phyloP scores from a whole-genome alignment of 176 grass and related monocot species.

The Puya raimondii region DNA sequence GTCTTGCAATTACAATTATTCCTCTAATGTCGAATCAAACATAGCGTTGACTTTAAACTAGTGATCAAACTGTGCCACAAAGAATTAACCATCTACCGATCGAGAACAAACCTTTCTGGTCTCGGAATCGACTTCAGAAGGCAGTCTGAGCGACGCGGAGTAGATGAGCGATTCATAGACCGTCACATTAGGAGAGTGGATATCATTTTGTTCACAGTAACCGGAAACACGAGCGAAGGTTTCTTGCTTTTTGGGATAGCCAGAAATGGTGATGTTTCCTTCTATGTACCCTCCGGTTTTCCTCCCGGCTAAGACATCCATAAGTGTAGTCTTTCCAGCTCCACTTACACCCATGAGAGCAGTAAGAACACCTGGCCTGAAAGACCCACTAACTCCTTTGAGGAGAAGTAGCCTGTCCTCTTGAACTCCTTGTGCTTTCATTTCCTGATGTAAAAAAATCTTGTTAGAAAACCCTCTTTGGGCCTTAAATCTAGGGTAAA shows the following conservation, averaged over 20 bases:
- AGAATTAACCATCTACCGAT: neutral
- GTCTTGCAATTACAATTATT: too few relatives aligned
- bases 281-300: constrained; percentile 56
- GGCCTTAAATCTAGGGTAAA: too few relatives aligned
- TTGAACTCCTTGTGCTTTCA: constrained; percentile 58
- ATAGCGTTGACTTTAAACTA: too few relatives aligned
- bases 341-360: constrained; percentile 54
- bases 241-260: constrained; percentile 57
- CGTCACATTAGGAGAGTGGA: constrained; percentile 55
- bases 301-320: constrained; percentile 58
- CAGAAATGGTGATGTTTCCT: constrained; percentile 49
- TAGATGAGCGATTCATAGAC: constrained; percentile 48
- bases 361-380: constrained; percentile 49
- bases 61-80: too few relatives aligned
- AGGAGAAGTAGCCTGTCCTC: constrained; percentile 43
- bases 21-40: too few relatives aligned
- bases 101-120: constrained; percentile 42
- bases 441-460: constrained; percentile 35
- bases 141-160: constrained; percentile 46
- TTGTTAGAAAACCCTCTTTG: neutral
- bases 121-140: constrained; percentile 37
- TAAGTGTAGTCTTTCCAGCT: constrained; percentile 53
- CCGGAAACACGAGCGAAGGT: constrained; percentile 52
- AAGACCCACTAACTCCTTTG: constrained; percentile 46
- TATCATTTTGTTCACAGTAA: constrained; percentile 66